Evolutionary conservation across 2,329 filamentous ascomycete species (phyloP).

Genomic region (Zopfia rhizophila): DNA sequence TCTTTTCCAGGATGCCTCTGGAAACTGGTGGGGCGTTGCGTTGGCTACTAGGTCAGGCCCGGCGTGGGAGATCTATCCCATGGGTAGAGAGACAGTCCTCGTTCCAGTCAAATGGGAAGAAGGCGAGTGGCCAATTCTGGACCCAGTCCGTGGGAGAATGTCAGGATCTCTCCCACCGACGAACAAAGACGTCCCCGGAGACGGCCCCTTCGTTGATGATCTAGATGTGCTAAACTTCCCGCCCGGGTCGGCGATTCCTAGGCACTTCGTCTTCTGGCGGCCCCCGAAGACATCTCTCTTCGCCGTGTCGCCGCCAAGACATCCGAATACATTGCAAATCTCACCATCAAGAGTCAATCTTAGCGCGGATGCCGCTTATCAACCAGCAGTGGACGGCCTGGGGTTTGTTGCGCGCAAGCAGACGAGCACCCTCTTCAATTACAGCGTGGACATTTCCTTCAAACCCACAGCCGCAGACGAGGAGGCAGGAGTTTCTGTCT

Average conservation of each 20-base stretch:
- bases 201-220: conserved; percentile 51
- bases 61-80: conserved; percentile 21
- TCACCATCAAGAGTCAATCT: conserved; percentile 62
- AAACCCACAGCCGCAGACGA: conserved; percentile 49
- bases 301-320: conserved; percentile 55
- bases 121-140: conserved; percentile 56
- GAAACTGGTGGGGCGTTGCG: conserved; percentile 27
- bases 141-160: conserved; percentile 56
- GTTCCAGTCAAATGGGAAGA: conserved; percentile 20
- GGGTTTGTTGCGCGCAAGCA: conserved; percentile 63
- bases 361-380: conserved; percentile 57
- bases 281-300: conserved; percentile 55
- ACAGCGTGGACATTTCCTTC: conserved; percentile 59
- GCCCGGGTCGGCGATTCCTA: conserved; percentile 55
- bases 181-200: conserved; percentile 45
- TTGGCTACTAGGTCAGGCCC: conserved; percentile 25
- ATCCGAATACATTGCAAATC: conserved; percentile 58
- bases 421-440: conserved; percentile 63
- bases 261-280: conserved; percentile 64
- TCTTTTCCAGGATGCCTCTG: conserved; percentile 21
- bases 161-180: conserved; percentile 51
- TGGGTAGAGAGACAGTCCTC: conserved; percentile 26
- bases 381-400: conserved; percentile 45
- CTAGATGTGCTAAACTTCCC: conserved; percentile 57
- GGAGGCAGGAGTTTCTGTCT: conserved; percentile 64